Evolutionary conservation across 768 basidiomycete species (phyloP), one percentile per base, ranked within the genome.

Genomic region (Artomyces pyxidatus): DNA sequence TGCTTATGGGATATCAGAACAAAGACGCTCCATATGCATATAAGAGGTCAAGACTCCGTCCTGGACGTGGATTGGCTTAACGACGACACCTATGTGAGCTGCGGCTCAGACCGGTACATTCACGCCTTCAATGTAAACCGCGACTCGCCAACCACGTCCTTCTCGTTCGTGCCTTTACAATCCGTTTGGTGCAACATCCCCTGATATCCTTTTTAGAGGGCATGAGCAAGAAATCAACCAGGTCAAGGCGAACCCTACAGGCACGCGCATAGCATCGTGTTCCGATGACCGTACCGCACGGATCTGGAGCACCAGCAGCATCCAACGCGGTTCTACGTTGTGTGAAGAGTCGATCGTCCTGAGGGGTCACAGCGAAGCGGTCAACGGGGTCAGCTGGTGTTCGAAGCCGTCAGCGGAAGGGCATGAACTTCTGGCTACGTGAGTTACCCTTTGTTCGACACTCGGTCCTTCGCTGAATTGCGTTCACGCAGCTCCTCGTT

Each of bases 21-120:
- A 52, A 82, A 80, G 60, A 69, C 67, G 48, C 62, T 88, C 19
- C 67, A 80, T 54, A 76, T 69, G 52, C 84, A 87, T 59, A 26
- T 19, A 4, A 6, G 21, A 8, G 45, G 19, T 21, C 19, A 56
- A 84, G 86, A 81, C 61, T 86, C 85, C 58, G 88, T 87, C 63
- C 63, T 91, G 59, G 88, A 91, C 59, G 75, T 85, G 10, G 87
- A 86, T 48, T 91, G 88, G 88, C 55, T 90, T 16, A 75, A 78
- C 47, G 80, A 86, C 16, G 71, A 74, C 19, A 75, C 73, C 3
- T 90, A 89, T 56, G 84, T 77, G 23, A 86, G 78, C 43, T 83
- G 82, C 58, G 85, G 87, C 32, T 82, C 85, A 16, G 87, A 90
- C 62, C 69, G 70, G 32, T 61, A 71, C 19, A 76, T 88, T 38